Base-by-base conservation (phyloP, 306 rosid species). In the Bauhinia variegata region DNA sequence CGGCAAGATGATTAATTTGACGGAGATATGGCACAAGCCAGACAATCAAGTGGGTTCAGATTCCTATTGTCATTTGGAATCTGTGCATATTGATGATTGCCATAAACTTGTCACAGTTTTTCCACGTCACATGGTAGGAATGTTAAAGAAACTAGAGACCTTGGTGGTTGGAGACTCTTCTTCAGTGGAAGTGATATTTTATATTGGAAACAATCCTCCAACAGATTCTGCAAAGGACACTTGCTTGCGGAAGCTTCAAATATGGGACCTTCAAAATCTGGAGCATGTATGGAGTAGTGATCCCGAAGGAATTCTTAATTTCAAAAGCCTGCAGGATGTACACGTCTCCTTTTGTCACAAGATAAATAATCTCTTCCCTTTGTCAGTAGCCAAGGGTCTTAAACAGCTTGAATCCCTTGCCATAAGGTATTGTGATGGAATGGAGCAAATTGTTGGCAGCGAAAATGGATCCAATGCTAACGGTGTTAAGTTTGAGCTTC, bases 131-230 rank as follows among this genome's bases (percentile, higher is more conserved):
- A 65, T 39, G 67, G 11, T 47, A 11, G 72, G 73, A 31, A 28
- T 32, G 30, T 66, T 41, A 51, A 15, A 0, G 2, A 60, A 30
- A 31, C 16, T 75, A 10, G 30, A 49, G 13, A 53, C 4, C 19
- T 17, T 75, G 42, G 16, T 2, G 34, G 48, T 75, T 14, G 7
- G 5, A 4, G 7, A 60, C 5, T 75, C 75, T 31, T 10, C n/a
- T 18, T 52, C 43, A 53, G 58, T 75, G 42, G 23, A 51, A 51
- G 34, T 0, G n/a, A 57, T 74, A 28, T 74, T 74, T 50, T 38
- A 64, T 8, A 2, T 64, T 2, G 8, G 9, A 4, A 16, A n/a
- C 52, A 7, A 38, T 11, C 36, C 30, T 7, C 9, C 52, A 18
- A 11, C 0, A 0, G 28, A 2, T 33, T n/a, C 0, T 19, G 5